These are phyloP conservation scores for Cyberlindnera maritima DNA, from an alignment of 805 yeast genomes.

Conservation along the genomic window DNA sequence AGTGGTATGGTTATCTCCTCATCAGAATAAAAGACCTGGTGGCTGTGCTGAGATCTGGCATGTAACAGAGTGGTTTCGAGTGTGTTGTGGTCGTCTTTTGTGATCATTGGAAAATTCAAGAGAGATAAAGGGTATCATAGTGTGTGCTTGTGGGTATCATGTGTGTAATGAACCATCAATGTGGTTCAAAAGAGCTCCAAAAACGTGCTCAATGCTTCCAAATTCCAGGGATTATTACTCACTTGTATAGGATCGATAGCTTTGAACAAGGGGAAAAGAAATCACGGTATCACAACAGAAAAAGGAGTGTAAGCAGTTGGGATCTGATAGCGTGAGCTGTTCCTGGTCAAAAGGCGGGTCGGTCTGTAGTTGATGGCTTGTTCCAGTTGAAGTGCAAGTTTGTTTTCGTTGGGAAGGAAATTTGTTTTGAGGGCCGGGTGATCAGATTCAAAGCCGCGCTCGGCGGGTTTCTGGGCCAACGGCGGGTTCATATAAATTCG, in stretches of 20 bases:
- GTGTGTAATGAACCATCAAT: no score
- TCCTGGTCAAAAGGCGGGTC: no score
- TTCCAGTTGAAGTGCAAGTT: background rate
- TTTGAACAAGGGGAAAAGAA: background rate
- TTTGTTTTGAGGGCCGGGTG: no score
- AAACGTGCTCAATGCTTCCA: background rate
- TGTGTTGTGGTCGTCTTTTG: no score
- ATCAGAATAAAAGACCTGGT: no score
- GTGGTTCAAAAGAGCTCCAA: background rate
- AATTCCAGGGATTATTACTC: background rate
- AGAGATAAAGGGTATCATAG: no score
- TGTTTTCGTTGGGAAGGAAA: background rate
- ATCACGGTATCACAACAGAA: constrained; percentile 7
- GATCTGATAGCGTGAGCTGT: background rate
- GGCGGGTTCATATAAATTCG: background rate
- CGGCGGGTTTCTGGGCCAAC: constrained; percentile 2
- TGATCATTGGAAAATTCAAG: no score
- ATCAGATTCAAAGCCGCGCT: background rate
- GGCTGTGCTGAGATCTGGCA: no score
- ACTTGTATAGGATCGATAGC: background rate
- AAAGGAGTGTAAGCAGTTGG: constrained; percentile 16
- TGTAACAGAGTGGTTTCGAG: no score
- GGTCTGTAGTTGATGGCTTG: background rate
- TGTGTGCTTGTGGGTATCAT: no score
- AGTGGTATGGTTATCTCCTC: no score